Conservation (phyloP, 23 red algal genomes). For the Gracilariopsis chorda region DNA sequence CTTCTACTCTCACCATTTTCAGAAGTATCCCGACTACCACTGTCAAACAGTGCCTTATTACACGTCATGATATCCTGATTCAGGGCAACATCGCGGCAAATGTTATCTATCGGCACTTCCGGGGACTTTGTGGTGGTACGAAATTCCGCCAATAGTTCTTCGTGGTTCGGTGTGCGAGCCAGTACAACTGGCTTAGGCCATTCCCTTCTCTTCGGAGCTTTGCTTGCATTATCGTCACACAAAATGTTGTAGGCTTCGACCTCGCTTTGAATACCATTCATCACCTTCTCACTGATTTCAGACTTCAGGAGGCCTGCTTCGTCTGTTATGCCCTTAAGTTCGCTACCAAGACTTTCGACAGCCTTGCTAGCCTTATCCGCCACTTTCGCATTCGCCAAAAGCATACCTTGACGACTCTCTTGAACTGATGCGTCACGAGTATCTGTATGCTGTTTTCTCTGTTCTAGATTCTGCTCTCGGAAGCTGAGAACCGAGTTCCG, state of each 20-base stretch:
- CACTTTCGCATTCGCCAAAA: not conserved
- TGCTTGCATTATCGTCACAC: not conserved
- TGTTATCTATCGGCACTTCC: conserved; percentile 31
- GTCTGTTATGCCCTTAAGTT: not conserved
- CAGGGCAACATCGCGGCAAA: not conserved
- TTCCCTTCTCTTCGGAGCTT: conserved; percentile 15
- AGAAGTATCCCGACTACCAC: too few relatives aligned
- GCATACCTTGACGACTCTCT: not conserved
- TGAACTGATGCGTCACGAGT: not conserved
- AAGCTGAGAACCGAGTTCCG: not conserved
- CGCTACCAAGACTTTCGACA: not conserved
- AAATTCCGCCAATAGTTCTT: not conserved
- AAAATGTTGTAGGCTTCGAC: conserved; percentile 1
- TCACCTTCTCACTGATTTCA: not conserved
- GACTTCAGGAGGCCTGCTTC: not conserved
- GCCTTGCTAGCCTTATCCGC: not conserved
- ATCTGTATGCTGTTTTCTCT: not conserved
- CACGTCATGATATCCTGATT: too few relatives aligned
- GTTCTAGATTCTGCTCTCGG: not conserved
- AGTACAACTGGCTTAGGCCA: not conserved
- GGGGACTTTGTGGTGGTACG: not conserved
- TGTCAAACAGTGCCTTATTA: too few relatives aligned
- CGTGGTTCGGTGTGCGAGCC: conserved; percentile 8
- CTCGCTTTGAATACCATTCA: not conserved
- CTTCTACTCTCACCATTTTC: not conserved